Conservation (phyloP, 257 asterid genomes). For the Dorcoceras hygrometricum region DNA sequence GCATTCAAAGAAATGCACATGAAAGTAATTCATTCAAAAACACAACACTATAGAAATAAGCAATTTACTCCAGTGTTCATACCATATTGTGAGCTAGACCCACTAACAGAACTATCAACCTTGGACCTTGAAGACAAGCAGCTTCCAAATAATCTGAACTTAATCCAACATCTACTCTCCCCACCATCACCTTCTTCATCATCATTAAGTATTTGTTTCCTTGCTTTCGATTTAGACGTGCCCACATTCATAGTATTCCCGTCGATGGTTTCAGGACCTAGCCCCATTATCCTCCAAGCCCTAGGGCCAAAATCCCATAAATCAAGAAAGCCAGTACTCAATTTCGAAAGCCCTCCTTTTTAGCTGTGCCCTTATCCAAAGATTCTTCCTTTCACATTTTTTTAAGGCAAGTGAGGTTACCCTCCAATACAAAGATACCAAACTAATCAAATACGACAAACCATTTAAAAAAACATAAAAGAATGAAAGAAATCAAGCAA, state of each 20-base stretch:
- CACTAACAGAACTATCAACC: constrained; percentile 61
- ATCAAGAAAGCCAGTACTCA: constrained; percentile 23
- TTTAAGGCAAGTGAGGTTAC: constrained; percentile 22
- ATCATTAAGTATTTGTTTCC: constrained; percentile 40
- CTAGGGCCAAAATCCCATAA: constrained; percentile 28
- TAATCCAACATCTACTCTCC: constrained; percentile 57
- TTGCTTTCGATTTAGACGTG: constrained; percentile 40
- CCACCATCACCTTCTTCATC: constrained; percentile 45
- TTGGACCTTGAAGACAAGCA: constrained; percentile 65
- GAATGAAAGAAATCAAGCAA: constrained; percentile 15
- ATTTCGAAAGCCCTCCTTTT: constrained; percentile 30
- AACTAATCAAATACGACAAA: constrained; percentile 39
- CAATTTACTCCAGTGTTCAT: constrained; percentile 4
- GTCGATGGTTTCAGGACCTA: constrained; percentile 37
- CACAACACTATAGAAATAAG: background rate
- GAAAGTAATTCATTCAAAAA: background rate
- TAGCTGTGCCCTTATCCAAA: constrained; percentile 36
- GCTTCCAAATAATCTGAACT: constrained; percentile 56
- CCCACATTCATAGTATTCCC: constrained; percentile 34
- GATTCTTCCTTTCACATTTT: constrained; percentile 33
- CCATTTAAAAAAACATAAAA: constrained; percentile 14
- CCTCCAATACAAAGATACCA: constrained; percentile 43
- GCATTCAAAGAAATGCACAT: constrained; percentile 1
- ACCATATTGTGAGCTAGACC: constrained; percentile 64
- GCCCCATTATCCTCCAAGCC: constrained; percentile 51